Evolutionary conservation across 148 eudicot genomes (phyloP), one percentile per base, ranked within the genome.

Genomic region (Polygonum aviculare): DNA sequence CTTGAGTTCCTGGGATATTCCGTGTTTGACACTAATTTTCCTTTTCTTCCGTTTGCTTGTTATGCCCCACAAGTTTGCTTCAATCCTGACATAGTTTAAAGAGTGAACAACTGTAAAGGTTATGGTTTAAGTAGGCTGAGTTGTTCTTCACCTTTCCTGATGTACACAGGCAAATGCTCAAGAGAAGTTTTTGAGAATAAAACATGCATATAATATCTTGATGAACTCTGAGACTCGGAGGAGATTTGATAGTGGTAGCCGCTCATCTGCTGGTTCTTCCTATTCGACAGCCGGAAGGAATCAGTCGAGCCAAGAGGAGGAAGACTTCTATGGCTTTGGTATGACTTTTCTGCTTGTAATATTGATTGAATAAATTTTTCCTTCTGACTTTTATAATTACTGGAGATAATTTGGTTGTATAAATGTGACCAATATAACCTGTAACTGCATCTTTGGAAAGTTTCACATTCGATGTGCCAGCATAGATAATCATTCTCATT

Each of bases 271-370:
- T 52, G 93, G 80, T 75, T 81, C 78, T 79, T 87, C 95, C 36
- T 87, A 88, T 83, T 82, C 88, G 22, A 74, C 86, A 79, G 70
- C 83, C 69, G 89, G 95, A 84, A 80, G 90, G 81, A 82, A 75
- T 83, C 85, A 79, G 75, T 81, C 78, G 73, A 45, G 76, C 77
- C 83, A 88, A 80, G 91, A 84, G 62, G 94, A 93, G 76, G 97
- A 93, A 78, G 98, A 93, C 14, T 96, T 96, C 81, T 96, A 96
- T 80, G 98, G 98, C 86, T 81, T 96, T 45, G 99, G 99, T 96
- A 88, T 11, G 74, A 45, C 71, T 74, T 80, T 49, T 26, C 44
- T 15, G 2, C 59, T 45, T 31, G 16, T 14, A 6, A 69, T 69
- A 57, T 44, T 36, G n/a, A 57, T 44, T 35, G 31, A 26, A 11